Conservation (phyloP, 345 rosid species). For the Aquilaria sinensis region DNA sequence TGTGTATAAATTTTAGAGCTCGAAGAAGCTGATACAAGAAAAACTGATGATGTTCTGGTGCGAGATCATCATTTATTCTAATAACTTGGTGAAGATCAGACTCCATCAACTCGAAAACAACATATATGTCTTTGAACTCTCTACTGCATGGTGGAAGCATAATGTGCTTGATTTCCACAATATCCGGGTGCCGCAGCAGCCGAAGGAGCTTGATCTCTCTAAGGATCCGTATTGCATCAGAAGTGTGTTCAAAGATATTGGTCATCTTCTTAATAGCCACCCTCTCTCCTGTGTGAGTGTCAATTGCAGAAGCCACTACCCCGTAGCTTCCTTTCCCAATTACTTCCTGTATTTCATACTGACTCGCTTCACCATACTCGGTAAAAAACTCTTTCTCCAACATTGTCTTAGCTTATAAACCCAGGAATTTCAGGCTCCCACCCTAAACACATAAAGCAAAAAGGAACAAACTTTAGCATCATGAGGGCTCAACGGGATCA, state of each 20-base stretch:
- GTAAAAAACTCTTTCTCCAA: conserved; percentile 90
- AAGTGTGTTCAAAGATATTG: conserved; percentile 85
- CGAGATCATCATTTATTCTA: conserved; percentile 80
- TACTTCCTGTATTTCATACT: conserved; percentile 88
- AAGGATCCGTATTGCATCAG: conserved; percentile 85
- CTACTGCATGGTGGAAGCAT: conserved; percentile 97
- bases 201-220: conserved; percentile 96
- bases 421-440: too few relatives aligned
- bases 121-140: conserved; percentile 91
- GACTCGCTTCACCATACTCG: conserved; percentile 95
- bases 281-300: conserved; percentile 86
- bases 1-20: conserved; percentile 84
- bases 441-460: too few relatives aligned
- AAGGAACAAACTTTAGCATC: too few relatives aligned
- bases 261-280: conserved; percentile 97
- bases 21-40: conserved; percentile 99
- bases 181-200: conserved; percentile 78
- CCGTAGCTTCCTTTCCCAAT: conserved; percentile 98
- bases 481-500: too few relatives aligned
- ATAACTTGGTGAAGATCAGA: conserved; percentile 94
- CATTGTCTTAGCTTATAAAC: conserved; percentile 32
- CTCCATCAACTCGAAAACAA: conserved; percentile 97
- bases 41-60: conserved; percentile 91
- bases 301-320: conserved; percentile 89
- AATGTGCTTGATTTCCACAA: conserved; percentile 85